Evolutionary conservation across 352 stramenopile genomes (phyloP).

Genomic region (Globisporangium cylindrosporum): DNA sequence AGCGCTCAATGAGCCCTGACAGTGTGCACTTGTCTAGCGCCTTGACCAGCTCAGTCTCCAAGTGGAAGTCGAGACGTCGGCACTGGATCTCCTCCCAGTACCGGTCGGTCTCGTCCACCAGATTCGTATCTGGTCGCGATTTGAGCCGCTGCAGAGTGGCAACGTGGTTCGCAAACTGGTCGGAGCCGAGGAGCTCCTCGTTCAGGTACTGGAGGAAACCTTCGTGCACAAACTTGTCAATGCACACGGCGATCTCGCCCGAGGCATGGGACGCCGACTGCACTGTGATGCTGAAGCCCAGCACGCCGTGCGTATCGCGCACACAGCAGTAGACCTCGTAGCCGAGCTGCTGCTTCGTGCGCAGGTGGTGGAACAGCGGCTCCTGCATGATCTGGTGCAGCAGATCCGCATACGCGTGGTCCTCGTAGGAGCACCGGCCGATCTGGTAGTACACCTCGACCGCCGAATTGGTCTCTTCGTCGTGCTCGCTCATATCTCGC

Average conservation of each 20-base stretch:
- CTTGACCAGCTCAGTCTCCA: slow-evolving; percentile 41
- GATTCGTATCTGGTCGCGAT: slow-evolving; percentile 40
- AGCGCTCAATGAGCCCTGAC: slow-evolving; percentile 39
- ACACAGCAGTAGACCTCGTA: slow-evolving; percentile 80
- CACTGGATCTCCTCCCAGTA: slow-evolving; percentile 79
- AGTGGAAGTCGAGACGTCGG: slow-evolving; percentile 58
- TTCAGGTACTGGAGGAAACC: slow-evolving; percentile 37
- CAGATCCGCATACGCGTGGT: slow-evolving; percentile 65
- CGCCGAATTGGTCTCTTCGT: slow-evolving; percentile 72
- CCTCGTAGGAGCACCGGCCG: slow-evolving; percentile 38
- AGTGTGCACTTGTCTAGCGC: slow-evolving; percentile 43
- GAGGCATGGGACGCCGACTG: slow-evolving; percentile 66
- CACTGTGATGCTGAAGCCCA: slow-evolving; percentile 68
- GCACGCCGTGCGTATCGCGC: slow-evolving; percentile 69
- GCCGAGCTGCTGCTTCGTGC: slow-evolving; percentile 79
- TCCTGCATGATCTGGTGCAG: slow-evolving; percentile 79
- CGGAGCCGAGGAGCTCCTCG: slow-evolving; percentile 21
- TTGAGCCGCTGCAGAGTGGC: slow-evolving; percentile 41
- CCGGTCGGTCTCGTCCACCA: slow-evolving; percentile 54
- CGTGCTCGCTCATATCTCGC: slow-evolving; percentile 57
- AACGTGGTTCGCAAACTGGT: slow-evolving; percentile 47
- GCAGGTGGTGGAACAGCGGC: slow-evolving; percentile 78
- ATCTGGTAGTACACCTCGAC: slow-evolving; percentile 87
- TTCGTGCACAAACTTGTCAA: slow-evolving; percentile 60
- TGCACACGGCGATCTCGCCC: slow-evolving; percentile 49